Evolutionary conservation across 768 basidiomycete genomes (phyloP).

Genomic region (Amanita fuliginea): DNA sequence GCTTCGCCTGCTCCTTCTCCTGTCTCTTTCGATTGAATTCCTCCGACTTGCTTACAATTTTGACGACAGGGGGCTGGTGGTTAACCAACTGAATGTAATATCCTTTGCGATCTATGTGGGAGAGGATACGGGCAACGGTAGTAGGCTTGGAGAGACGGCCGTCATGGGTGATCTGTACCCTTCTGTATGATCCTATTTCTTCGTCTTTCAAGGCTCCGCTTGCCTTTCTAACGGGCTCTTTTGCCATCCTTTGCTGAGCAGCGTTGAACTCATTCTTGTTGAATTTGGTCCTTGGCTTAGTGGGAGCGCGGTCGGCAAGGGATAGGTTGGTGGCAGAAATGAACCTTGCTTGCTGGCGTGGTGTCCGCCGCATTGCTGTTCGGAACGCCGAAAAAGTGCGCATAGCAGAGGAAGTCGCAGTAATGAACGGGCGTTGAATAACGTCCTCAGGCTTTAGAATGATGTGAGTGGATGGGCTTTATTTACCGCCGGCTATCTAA

Average conservation of each 20-base stretch:
- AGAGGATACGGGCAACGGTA: conserved; percentile 33
- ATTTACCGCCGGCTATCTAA: background rate
- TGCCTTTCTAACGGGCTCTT: conserved; percentile 5
- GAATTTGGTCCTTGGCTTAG: background rate
- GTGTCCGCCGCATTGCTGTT: conserved; percentile 11
- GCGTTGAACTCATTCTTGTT: conserved; percentile 1
- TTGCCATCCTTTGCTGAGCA: background rate
- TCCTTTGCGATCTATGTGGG: conserved; percentile 25
- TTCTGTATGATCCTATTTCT: conserved; percentile 25
- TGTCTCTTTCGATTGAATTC: conserved; percentile 26
- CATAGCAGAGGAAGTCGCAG: conserved; percentile 11
- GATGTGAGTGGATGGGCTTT: background rate
- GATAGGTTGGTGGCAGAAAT: conserved; percentile 14
- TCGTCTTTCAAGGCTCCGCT: conserved; percentile 17
- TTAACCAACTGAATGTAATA: conserved; percentile 47
- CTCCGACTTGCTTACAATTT: conserved; percentile 36
- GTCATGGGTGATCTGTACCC: conserved; percentile 35
- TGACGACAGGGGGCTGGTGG: conserved; percentile 47
- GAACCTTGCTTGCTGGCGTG: conserved; percentile 4
- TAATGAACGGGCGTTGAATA: no score
- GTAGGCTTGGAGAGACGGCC: conserved; percentile 17
- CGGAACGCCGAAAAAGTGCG: conserved; percentile 21
- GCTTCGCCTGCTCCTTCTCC: conserved; percentile 25
- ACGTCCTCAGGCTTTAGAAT: background rate
- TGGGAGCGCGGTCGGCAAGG: conserved; percentile 9